These are phyloP conservation scores for Hansenula lynferdii DNA, from an alignment of 1,139 yeast species.

Conservation along the genomic window DNA sequence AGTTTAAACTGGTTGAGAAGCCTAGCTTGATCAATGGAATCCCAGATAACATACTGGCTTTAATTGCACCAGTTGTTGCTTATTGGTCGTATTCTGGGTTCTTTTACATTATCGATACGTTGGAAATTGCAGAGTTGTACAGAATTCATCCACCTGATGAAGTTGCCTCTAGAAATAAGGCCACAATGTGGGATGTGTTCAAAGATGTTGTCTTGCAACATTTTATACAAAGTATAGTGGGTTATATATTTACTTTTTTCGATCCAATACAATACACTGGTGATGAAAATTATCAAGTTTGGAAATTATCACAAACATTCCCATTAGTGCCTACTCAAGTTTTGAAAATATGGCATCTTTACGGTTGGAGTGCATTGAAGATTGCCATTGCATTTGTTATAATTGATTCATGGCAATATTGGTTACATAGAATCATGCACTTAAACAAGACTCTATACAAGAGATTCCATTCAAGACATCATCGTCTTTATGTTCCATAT, in stretches of 20 bases:
- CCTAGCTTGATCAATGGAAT: slow-evolving; percentile 48
- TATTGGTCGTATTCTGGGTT: slow-evolving; percentile 78
- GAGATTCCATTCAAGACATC: slow-evolving; percentile 90
- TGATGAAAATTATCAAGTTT: slow-evolving; percentile 60
- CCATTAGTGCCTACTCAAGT: slow-evolving; percentile 38
- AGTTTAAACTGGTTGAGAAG: slow-evolving; percentile 21
- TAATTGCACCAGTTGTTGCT: slow-evolving; percentile 69
- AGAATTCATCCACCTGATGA: slow-evolving; percentile 92
- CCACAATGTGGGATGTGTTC: slow-evolving; percentile 61
- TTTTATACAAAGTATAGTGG: slow-evolving; percentile 70
- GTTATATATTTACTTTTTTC: slow-evolving; percentile 45
- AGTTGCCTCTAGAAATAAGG: slow-evolving; percentile 70
- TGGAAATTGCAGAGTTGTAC: slow-evolving; percentile 71
- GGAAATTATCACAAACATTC: slow-evolving; percentile 52
- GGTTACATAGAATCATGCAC: slow-evolving; percentile 88
- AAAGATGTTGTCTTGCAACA: slow-evolving; percentile 85
- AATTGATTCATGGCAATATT: slow-evolving; percentile 94
- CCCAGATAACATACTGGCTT: slow-evolving; percentile 71
- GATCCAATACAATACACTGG: slow-evolving; percentile 73
- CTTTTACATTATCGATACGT: slow-evolving; percentile 72
- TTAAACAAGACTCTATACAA: slow-evolving; percentile 68
- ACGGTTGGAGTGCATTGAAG: slow-evolving; percentile 54
- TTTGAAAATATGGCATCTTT: slow-evolving; percentile 48
- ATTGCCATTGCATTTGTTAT: slow-evolving; percentile 61
- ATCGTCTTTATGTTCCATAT: slow-evolving; percentile 89